These are phyloP conservation scores for Kurtzmaniella quercitrusa DNA, from an alignment of 1,139 yeast genomes.

Conservation along the genomic window DNA sequence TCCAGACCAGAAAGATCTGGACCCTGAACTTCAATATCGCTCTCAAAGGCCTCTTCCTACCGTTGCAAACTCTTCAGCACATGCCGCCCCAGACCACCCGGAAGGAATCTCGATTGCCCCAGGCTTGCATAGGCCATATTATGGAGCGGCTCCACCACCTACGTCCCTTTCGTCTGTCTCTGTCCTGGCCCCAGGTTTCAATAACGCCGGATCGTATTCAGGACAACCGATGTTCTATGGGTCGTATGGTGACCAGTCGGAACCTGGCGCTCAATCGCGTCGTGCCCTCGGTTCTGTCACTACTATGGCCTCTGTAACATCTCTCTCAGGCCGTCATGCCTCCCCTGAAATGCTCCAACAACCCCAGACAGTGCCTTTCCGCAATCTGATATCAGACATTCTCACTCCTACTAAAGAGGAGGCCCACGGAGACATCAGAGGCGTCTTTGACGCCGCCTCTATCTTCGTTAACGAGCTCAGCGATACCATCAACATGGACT, in stretches of 20 bases:
- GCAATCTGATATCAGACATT: conserved; percentile 28
- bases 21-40: not conserved
- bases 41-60: not conserved
- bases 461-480: conserved; percentile 47
- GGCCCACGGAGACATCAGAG: conserved; percentile 14
- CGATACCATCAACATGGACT: conserved; percentile 29
- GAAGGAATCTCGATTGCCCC: conserved; percentile 18
- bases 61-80: not conserved
- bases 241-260: not conserved
- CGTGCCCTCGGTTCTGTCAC: not conserved
- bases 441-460: conserved; percentile 47
- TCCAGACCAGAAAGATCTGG: not conserved
- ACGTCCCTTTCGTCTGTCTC: conserved; percentile 12
- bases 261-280: too few relatives aligned
- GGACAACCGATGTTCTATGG: not conserved
- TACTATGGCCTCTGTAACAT: not conserved
- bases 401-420: conserved; percentile 15
- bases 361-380: conserved; percentile 10
- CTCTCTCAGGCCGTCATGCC: not conserved
- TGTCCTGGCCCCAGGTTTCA: not conserved
- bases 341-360: not conserved
- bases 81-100: not conserved
- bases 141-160: not conserved
- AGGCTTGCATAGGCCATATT: too few relatives aligned
- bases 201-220: not conserved